Evolutionary conservation across 306 rosid species (phyloP), one percentile per base, ranked within the genome.

Genomic region (Castanea crenata): DNA sequence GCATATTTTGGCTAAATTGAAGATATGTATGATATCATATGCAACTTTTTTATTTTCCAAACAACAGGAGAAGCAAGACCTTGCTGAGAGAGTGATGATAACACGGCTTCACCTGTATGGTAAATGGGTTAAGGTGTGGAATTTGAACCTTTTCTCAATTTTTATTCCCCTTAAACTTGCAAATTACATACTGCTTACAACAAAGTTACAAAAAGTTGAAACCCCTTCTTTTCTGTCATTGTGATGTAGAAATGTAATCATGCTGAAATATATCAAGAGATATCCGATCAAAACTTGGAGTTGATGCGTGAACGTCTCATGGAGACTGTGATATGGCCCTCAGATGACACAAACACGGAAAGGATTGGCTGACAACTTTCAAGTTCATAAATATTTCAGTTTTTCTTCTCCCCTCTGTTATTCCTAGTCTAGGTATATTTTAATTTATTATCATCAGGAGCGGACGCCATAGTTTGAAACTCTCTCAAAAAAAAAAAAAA

Each of bases 321-420:
- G 52, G 93, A 95, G 83, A 95, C 99, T 23, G 98, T 95, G 69
- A 93, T 91, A 88, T 95, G 99, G 99, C 99, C 99, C 4, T 91
- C 98, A 3, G 99, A 95, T 81, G 99, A 95, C 89, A 61, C 94
- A n/a, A 90, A 91, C 91, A 86, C 94, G 23, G 97, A 92, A 86
- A 92, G 83, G 84, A 87, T 93, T 38, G 98, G 98, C 61, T 95
- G 78, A 89, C 23, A 35, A 71, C 63, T 34, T 5, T 55, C 55
- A 38, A 71, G 65, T 21, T 81, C 72, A 65, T 78, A 25, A 73
- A 55, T 62, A 31, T 19, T 1, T 67, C 31, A 51, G n/a, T 85
- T 75, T 74, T 71, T 56, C 55, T 67, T 74, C 23, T 35, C 58
- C 81, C 32, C 65, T 49, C 16, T 65, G 38, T 69, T 51, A 64